These are phyloP conservation scores for Ganoderma leucocontextum DNA, from an alignment of 1,284 basidiomycete genomes.

Conservation along the genomic window DNA sequence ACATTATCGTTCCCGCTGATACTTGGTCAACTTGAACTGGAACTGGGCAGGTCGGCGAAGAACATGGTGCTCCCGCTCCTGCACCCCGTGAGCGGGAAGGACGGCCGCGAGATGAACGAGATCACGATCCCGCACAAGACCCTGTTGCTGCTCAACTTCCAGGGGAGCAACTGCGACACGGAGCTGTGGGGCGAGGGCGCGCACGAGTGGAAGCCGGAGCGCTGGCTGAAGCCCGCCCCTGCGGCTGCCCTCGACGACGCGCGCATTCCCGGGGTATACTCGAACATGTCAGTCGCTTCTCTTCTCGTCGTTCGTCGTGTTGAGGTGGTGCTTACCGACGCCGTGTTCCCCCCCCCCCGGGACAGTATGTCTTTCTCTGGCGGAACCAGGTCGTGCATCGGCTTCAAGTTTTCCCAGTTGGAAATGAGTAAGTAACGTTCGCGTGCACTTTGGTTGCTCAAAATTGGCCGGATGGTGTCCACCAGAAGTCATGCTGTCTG, in stretches of 20 bases:
- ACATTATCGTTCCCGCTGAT: too few relatives aligned
- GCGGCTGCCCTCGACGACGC: conserved; percentile 22
- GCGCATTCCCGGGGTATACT: conserved; percentile 32
- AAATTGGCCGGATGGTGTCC: background rate
- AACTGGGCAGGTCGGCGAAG: conserved; percentile 26
- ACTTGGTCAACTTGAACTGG: too few relatives aligned
- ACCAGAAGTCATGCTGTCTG: background rate
- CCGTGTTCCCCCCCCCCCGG: background rate
- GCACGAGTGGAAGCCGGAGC: conserved; percentile 35
- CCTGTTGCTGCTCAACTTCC: conserved; percentile 11
- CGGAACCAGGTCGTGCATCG: conserved; percentile 25
- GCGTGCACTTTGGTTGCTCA: background rate
- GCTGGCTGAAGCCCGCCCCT: conserved; percentile 29
- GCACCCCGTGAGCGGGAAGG: conserved; percentile 32
- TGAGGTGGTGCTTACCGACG: background rate
- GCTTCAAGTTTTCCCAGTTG: conserved; percentile 33
- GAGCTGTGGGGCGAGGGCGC: conserved; percentile 35
- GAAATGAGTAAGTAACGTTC: conserved; percentile 29
- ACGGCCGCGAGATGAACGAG: conserved; percentile 8
- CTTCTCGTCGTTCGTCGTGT: too few relatives aligned
- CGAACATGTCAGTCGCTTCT: conserved; percentile 27
- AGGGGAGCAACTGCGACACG: conserved; percentile 28
- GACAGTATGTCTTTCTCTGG: conserved; percentile 28
- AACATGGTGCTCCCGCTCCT: conserved; percentile 36
- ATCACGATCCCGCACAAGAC: conserved; percentile 12